Base-by-base conservation (phyloP, 805 yeast species). In the Diddensiella transvaalensis region DNA sequence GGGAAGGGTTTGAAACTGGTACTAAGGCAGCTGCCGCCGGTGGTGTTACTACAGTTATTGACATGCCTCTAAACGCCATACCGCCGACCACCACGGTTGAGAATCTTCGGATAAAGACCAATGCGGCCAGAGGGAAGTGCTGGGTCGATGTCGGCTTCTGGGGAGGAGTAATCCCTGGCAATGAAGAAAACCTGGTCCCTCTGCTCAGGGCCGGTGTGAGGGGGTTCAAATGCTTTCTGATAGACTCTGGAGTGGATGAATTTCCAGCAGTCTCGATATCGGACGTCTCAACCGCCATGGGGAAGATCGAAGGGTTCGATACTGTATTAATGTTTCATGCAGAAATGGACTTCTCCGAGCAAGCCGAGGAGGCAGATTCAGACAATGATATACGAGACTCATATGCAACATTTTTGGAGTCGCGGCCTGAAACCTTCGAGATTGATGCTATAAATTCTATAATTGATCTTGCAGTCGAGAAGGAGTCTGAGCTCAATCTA, bases 1-100 rank as follows among this genome's bases (percentile, higher is more conserved):
- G 98, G 98, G 98, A 90, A 67, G 98, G 98, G 1, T 90, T 91
- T 64, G 96, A 82, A n/a, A 85, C 96, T 0, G 98, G 98, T 0
- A 90, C 98, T 0, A 83, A 83, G 62, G 86, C 96, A 1, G 97
- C 97, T 0, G 95, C 95, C 0, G 76, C 90, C 10, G 98, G 98
- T 15, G 98, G 98, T 49, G 97, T 90, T 42, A 90, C 98, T 21
- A 89, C 96, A 0, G 95, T 90, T 17, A 77, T 90, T 17, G 98
- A 90, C 64, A 90, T 90, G 98, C 98, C 98, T 0, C 71, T 90
- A 62, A 90, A 90, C 66, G 96, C 96, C 2, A 82, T 90, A 41
- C 98, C 98, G 0, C 97, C 98, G 24, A 90, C 97, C 0, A 91
- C 97, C 1, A 87, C 85, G 1, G 69, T 90, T 11, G 78, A 76